A percentile compares a stretch with the other conserved stretches of the same genome.
Conservation (phyloP, 73 alveolate species). For the Halteria grandinella region DNA sequence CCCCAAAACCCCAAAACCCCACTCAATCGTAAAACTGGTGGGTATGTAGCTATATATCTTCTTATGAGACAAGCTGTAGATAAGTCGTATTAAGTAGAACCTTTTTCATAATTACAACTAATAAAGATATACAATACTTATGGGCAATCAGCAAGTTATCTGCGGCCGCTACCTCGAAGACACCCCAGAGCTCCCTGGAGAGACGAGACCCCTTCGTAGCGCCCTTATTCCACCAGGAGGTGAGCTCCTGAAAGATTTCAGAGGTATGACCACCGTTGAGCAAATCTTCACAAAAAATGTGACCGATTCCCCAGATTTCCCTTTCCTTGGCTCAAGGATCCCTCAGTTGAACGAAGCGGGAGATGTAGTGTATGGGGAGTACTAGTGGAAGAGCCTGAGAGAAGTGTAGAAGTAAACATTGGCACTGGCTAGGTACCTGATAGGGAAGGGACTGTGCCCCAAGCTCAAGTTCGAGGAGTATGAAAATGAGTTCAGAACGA, state of each 20-base stretch:
- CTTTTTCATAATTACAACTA: too few species aligned
- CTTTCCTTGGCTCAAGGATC: slow-evolving; percentile 67
- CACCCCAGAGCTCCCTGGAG: slow-evolving; percentile 41
- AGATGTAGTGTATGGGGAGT: slow-evolving; percentile 66
- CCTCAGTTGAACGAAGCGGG: slow-evolving; percentile 25
- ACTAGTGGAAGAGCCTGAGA: slow-evolving; percentile 71
- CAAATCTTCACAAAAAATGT: not conserved
- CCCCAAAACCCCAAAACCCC: too few species aligned
- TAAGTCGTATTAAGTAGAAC: too few species aligned
- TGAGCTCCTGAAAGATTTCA: not conserved
- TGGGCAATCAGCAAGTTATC: slow-evolving; percentile 3
- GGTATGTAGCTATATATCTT: too few species aligned
- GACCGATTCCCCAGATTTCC: not conserved
- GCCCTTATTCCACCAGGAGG: not conserved
- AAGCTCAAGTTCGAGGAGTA: slow-evolving; percentile 17
- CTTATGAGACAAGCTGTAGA: too few species aligned
- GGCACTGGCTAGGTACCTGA: slow-evolving; percentile 38
- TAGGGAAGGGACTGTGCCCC: slow-evolving; percentile 52
- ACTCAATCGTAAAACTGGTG: too few species aligned
- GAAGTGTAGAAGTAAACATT: slow-evolving; percentile 49
- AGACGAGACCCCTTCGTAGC: slow-evolving; percentile 8
- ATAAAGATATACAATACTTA: too few species aligned
- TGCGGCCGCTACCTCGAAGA: slow-evolving; percentile 20
- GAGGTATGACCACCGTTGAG: not conserved
- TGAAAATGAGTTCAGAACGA: slow-evolving; percentile 55